Evolutionary conservation across 2,329 filamentous ascomycete genomes (phyloP), one percentile per base, ranked within the genome.

Genomic region (Lachnum nothofagi): DNA sequence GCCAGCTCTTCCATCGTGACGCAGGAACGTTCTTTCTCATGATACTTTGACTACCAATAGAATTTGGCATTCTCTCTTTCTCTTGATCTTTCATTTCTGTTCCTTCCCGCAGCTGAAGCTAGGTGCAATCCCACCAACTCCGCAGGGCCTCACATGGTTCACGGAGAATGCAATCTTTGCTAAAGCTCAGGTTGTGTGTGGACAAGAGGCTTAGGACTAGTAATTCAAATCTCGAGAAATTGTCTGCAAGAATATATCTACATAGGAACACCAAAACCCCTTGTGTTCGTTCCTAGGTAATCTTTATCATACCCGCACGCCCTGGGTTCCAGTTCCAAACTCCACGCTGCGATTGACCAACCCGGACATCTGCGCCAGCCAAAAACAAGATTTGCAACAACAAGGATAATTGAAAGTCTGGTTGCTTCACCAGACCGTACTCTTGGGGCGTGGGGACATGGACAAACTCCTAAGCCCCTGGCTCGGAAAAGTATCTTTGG

Each of bases 371-470:
- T 19, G 7, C 33, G 2, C 34, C 12, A 33, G 16, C 34, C 24
- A 23, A 24, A 5, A 29, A 14, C 14, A 45, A 37, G 16, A 9
- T 10, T 16, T 27, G n/a, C 14, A 17, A 19, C 24, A 27, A 9
- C 19, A 29, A 3, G 16, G 3, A 22, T 31, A 41, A 17, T 16
- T 2, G 14, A 23, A 10, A 27, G 25, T 12, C 6, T 27, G 6
- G 12, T 27, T 12, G 25, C 43, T 25, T 53, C 45, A 59, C 55
- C 55, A 59, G n/a, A 53, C 38, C 4, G 54, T 44, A 38, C 55
- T 60, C 23, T 42, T 47, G 5, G 57, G 54, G 6, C 55, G 49
- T 34, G 52, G 46, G 6, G 41, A 53, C 1, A 48, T 19, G 31
- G 52, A 41, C 9, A 22, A 17, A 29, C 48, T 52, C 29, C 51